These are phyloP conservation scores for Lagenidium sp. DNA, from an alignment of 352 stramenopile species.

Conservation along the genomic window DNA sequence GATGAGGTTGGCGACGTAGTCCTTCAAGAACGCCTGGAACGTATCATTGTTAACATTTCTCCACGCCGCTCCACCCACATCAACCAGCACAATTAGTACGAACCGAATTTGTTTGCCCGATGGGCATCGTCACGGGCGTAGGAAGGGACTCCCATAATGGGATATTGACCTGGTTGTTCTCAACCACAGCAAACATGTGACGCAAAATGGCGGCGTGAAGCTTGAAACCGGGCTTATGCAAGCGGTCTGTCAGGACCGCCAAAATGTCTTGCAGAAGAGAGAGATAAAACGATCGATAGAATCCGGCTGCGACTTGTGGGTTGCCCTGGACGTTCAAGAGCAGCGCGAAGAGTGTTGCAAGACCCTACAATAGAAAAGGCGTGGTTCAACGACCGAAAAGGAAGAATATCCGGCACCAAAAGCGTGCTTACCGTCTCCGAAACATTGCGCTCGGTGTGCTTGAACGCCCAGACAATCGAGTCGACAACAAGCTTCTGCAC, in stretches of 20 bases:
- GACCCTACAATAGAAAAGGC: slow-evolving; percentile 49
- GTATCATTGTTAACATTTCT: no score
- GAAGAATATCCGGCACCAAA: no score
- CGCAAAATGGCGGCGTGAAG: slow-evolving; percentile 96
- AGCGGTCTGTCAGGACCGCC: slow-evolving; percentile 95
- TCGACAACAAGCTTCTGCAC: slow-evolving; percentile 99
- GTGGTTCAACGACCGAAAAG: no score
- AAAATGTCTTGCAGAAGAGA: slow-evolving; percentile 92
- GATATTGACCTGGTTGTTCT: slow-evolving; percentile 94
- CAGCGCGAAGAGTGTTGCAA: slow-evolving; percentile 95
- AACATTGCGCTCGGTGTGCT: slow-evolving; percentile 99
- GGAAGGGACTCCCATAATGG: slow-evolving; percentile 92
- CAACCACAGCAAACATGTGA: slow-evolving; percentile 97
- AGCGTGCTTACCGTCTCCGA: slow-evolving; percentile 89
- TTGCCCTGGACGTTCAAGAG: slow-evolving; percentile 95
- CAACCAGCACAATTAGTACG: slow-evolving; percentile 5
- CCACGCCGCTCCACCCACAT: no score
- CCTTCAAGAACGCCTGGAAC: slow-evolving; percentile 86
- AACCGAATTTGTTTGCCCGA: slow-evolving; percentile 76
- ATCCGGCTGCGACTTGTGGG: slow-evolving; percentile 92
- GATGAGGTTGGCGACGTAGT: slow-evolving; percentile 97
- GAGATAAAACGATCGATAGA: slow-evolving; percentile 98
- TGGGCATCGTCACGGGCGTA: slow-evolving; percentile 45
- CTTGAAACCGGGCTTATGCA: slow-evolving; percentile 99
- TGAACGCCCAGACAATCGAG: slow-evolving; percentile 99